Conservation (phyloP, 2,329 filamentous ascomycete genomes). For the Aureobasidium sp. region DNA sequence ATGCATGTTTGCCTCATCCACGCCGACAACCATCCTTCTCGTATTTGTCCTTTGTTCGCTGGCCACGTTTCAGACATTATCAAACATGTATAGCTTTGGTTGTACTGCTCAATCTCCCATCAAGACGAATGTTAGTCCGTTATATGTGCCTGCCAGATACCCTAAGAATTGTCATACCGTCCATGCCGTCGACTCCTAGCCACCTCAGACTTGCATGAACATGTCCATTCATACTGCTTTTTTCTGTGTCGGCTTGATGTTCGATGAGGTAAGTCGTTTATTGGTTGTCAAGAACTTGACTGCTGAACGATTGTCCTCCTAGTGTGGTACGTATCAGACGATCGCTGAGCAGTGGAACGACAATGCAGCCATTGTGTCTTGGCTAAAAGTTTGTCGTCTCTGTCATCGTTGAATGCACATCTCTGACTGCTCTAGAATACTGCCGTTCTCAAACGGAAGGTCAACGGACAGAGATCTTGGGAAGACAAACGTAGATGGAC, state of each 20-base stretch:
- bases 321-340: neutral
- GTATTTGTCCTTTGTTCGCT: neutral
- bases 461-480: neutral
- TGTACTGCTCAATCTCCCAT: neutral
- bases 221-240: constrained; percentile 4
- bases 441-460: neutral
- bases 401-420: neutral
- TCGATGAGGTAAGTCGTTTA: neutral
- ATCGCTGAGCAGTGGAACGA: neutral
- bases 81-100: neutral
- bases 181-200: neutral
- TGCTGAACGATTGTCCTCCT: neutral
- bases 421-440: neutral
- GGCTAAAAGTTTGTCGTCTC: neutral
- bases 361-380: neutral
- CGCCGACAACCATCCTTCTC: neutral
- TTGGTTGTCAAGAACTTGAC: too few relatives aligned
- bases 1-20: constrained; percentile 10
- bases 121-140: neutral
- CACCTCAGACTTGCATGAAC: neutral
- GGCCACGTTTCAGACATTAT: neutral
- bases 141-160: neutral
- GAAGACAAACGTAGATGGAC: constrained; percentile 4
- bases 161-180: neutral
- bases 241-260: constrained; percentile 10